Evolutionary conservation across 371 early-diverging fungal genomes (phyloP).

Genomic region (Mycotypha africana): DNA sequence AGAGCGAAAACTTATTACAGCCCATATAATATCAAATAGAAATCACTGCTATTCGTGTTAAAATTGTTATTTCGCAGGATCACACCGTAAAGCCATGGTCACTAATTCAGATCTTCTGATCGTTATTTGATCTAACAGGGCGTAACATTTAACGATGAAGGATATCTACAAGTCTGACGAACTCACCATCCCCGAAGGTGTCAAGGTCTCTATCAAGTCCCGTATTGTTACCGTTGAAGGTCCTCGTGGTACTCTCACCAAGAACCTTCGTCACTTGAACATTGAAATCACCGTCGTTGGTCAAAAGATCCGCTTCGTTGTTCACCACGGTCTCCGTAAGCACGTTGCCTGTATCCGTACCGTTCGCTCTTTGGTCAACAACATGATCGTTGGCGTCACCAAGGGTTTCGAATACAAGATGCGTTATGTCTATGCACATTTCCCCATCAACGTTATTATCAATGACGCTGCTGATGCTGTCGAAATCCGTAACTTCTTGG

Average conservation of each 20-base stretch:
- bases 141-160: constrained; percentile 32
- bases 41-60: too few relatives aligned
- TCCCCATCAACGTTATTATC: constrained; percentile 98
- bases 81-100: too few relatives aligned
- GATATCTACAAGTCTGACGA: constrained; percentile 81
- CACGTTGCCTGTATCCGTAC: constrained; percentile 98
- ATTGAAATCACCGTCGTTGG: constrained; percentile 77
- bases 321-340: constrained; percentile 98
- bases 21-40: too few relatives aligned
- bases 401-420: constrained; percentile 99
- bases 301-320: constrained; percentile 75
- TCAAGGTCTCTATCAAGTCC: constrained; percentile 69
- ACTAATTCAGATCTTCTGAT: too few relatives aligned
- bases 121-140: too few relatives aligned
- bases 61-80: too few relatives aligned
- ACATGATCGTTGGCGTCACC: constrained; percentile 98
- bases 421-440: constrained; percentile 99
- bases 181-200: constrained; percentile 72
- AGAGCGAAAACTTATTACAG: too few relatives aligned
- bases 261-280: constrained; percentile 93
- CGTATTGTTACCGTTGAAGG: constrained; percentile 73
- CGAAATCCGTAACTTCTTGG: constrained; percentile 99
- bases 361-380: constrained; percentile 93
- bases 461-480: constrained; percentile 75
- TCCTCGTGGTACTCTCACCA: constrained; percentile 75